Conservation (phyloP, 163 green algal species). For the Picocystis sp. region DNA sequence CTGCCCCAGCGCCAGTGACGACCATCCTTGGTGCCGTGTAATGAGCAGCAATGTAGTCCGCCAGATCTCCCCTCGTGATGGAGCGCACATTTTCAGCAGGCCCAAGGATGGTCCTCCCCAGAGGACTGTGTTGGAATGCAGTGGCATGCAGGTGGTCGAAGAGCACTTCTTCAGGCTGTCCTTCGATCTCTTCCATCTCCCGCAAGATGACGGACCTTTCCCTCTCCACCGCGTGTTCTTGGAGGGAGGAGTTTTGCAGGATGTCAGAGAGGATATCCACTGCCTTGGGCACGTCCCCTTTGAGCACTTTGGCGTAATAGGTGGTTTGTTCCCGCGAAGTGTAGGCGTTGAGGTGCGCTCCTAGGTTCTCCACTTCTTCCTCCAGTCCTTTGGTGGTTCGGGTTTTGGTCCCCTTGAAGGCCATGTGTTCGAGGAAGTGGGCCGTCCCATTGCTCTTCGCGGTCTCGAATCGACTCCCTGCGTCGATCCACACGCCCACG, state of each 20-base stretch:
- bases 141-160: conserved; percentile 99
- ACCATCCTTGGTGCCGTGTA: conserved; percentile 89
- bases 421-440: conserved; percentile 99
- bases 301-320: conserved; percentile 87
- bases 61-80: conserved; percentile 73
- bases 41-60: conserved; percentile 86
- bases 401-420: conserved; percentile 95
- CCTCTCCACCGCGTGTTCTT: conserved; percentile 66
- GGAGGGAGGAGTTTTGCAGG: conserved; percentile 80
- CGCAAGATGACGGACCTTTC: conserved; percentile 91
- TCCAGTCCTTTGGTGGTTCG: conserved; percentile 49
- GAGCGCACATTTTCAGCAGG: conserved; percentile 77
- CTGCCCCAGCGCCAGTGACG: conserved; percentile 68
- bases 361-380: conserved; percentile 95
- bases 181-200: conserved; percentile 89
- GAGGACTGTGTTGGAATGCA: conserved; percentile 82
- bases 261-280: conserved; percentile 93
- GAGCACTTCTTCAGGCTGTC: conserved; percentile 79
- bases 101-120: conserved; percentile 92
- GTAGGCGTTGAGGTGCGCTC: conserved; percentile 95
- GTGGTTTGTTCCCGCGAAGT: conserved; percentile 90
- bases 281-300: conserved; percentile 69
- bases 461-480: conserved; percentile 81
- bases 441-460: conserved; percentile 85
- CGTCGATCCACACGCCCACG: conserved; percentile 98